Conservation (phyloP, 1,284 basidiomycete genomes). For the Anthracocystis setariae region DNA sequence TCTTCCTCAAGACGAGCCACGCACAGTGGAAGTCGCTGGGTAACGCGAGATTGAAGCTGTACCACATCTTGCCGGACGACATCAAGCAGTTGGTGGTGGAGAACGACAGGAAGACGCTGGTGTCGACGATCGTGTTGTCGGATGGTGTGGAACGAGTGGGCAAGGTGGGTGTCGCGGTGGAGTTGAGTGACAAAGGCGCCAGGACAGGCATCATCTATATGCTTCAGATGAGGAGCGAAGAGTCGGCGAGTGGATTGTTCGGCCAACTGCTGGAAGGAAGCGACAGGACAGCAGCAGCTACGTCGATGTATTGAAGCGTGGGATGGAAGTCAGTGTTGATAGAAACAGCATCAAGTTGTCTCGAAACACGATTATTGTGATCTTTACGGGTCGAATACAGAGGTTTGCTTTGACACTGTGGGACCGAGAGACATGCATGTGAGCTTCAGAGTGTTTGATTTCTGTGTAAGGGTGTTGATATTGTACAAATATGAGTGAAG, state of each 20-base stretch:
- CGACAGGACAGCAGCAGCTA: slow-evolving; percentile 72
- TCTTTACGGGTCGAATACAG: not conserved
- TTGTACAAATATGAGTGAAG: not conserved
- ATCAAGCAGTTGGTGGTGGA: slow-evolving; percentile 96
- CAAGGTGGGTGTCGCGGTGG: slow-evolving; percentile 95
- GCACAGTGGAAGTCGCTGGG: slow-evolving; percentile 97
- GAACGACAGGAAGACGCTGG: slow-evolving; percentile 78
- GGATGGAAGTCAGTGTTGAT: not conserved
- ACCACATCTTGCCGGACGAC: slow-evolving; percentile 80
- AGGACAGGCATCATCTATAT: slow-evolving; percentile 98
- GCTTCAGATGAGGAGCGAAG: slow-evolving; percentile 82
- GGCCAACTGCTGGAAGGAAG: slow-evolving; percentile 87
- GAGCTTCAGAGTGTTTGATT: not conserved
- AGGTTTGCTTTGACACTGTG: not conserved
- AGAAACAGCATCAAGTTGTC: not conserved
- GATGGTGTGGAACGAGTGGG: slow-evolving; percentile 98
- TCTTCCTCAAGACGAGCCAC: slow-evolving; percentile 94
- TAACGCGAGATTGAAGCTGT: slow-evolving; percentile 85
- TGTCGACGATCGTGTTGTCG: slow-evolving; percentile 92
- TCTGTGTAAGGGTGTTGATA: not conserved
- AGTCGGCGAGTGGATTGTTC: slow-evolving; percentile 83
- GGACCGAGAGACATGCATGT: not conserved
- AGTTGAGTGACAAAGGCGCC: slow-evolving; percentile 86
- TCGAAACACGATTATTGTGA: not conserved
- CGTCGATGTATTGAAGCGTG: slow-evolving; percentile 25